Evolutionary conservation across 306 rosid genomes (phyloP), one percentile per base, ranked within the genome.

Genomic region (Vigna hirtella): DNA sequence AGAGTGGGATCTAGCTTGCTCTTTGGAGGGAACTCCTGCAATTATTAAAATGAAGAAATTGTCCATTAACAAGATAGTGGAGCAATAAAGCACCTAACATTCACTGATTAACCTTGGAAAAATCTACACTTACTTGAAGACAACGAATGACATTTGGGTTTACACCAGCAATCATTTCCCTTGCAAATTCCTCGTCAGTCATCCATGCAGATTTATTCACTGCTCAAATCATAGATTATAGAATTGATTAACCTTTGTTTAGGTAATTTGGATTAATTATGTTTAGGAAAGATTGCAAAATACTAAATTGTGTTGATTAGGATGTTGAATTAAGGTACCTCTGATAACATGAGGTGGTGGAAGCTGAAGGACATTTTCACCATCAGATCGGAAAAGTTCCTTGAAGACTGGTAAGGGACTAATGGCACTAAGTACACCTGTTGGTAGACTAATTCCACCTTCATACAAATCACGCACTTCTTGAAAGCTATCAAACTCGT

Each of bases 161-260:
- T 45, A 90, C 89, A 72, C 94, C 94, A 52, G 94, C 91, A 76
- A 88, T 66, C 90, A 82, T 83, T 65, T 90, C 94, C 79, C 94
- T 88, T 3, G 84, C 91, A 83, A 90, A 90, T 79, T 90, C 93
- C 20, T 86, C 93, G 64, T 90, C 94, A 12, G 90, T 87, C 86
- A 87, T 90, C 91, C 91, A 90, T 12, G 85, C 94, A 34, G 85
- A 75, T 20, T 61, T 82, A 36, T 74, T 78, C 53, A 83, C 90
- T 89, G 84, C 3, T 59, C 73, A 62, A 89, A 74, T 2, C 5
- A 67, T 24, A 12, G 10, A 52, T 52, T 53, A 4, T 53, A 12
- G 9, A 53, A 53, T 18, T 2, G 11, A 2, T 7, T 38, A 6
- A 38, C 9, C 8, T 6, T 38, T 38, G 1, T 38, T 7, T 6